A percentile compares a stretch with the other conserved stretches of the same genome.
phyloP scores from a whole-genome alignment of 257 asterid genomes.

The Cynanchum wilfordii region DNA sequence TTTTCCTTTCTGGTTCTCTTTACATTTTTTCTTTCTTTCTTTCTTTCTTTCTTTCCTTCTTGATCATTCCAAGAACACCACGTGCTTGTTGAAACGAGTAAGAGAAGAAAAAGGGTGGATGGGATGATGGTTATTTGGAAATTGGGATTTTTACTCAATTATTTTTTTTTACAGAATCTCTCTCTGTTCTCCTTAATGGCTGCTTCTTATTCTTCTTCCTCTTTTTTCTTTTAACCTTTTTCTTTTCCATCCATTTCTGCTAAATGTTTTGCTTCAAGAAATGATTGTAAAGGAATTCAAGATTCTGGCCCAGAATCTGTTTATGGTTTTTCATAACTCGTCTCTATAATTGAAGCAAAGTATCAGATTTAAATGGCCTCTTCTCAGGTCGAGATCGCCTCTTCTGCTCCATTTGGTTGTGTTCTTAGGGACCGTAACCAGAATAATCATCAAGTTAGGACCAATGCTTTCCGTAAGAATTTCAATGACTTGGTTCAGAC shows the following conservation, averaged over 20 bases:
- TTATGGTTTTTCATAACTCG: too few species aligned
- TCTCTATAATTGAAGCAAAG: neutral
- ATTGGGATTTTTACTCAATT: neutral
- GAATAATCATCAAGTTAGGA: conserved; percentile 12
- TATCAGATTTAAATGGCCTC: conserved; percentile 26
- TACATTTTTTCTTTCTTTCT: neutral
- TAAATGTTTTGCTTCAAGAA: conserved; percentile 10
- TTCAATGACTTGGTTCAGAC: conserved; percentile 32
- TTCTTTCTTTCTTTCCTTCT: neutral
- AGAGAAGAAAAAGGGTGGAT: neutral
- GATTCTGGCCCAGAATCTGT: neutral
- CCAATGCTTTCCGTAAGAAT: conserved; percentile 24
- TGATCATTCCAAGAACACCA: too few species aligned
- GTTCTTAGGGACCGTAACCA: conserved; percentile 25
- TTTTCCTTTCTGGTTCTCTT: neutral
- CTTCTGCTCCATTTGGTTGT: conserved; percentile 26
- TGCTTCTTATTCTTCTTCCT: neutral
- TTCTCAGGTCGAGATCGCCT: conserved; percentile 36
- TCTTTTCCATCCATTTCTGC: conserved; percentile 12
- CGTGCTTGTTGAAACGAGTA: neutral
- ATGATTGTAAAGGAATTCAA: neutral
- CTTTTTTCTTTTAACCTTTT: neutral
- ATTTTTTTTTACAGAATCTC: conserved; percentile 4
- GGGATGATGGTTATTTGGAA: neutral
- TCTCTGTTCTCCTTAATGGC: neutral